Evolutionary conservation across 345 rosid species (phyloP), one percentile per base, ranked within the genome.

Genomic region (Schrenkiella parvula): DNA sequence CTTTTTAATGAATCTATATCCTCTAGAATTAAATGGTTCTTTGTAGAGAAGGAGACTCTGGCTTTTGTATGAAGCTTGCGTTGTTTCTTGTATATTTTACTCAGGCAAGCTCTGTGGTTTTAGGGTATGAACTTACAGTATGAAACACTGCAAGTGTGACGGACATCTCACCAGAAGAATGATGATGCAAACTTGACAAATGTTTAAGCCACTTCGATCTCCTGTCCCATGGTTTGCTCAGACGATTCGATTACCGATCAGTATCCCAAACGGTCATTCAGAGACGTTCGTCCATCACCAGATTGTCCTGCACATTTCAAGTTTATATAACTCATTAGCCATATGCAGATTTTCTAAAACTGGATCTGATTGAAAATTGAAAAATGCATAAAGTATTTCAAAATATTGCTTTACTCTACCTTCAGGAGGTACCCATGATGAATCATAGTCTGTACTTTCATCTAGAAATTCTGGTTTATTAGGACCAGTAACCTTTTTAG

Each of bases 371-470:
- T 74, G 43, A 29, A 8, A 67, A 21, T 59, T 28, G 66, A 43
- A 29, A 8, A 67, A 21, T 59, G 72, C 65, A 39, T 28, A 11
- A 21, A 29, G 19, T 47, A 31, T 0, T 47, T 50, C 5, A 35
- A 70, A 52, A 41, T 12, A 15, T 23, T n/a, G 35, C 15, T 63
- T 59, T 60, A 8, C 7, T 38, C 50, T 88, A 95, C 99, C 99
- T 84, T 84, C 51, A 65, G 99, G 99, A 61, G 99, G 99, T 42
- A 95, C 86, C 99, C 99, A 95, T 32, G 90, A 54, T 22, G 90
- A 57, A 55, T 88, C 92, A 48, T 78, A 82, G 5, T 86, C 90
- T 9, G 90, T 64, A 64, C 43, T 67, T 41, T 66, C 71, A 35
- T 82, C 75, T 13, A 89, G 82, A 79, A 84, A 95, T 21, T 90